These are phyloP conservation scores for Ashbya aceris DNA, from an alignment of 1,139 yeast species.

Conservation along the genomic window DNA sequence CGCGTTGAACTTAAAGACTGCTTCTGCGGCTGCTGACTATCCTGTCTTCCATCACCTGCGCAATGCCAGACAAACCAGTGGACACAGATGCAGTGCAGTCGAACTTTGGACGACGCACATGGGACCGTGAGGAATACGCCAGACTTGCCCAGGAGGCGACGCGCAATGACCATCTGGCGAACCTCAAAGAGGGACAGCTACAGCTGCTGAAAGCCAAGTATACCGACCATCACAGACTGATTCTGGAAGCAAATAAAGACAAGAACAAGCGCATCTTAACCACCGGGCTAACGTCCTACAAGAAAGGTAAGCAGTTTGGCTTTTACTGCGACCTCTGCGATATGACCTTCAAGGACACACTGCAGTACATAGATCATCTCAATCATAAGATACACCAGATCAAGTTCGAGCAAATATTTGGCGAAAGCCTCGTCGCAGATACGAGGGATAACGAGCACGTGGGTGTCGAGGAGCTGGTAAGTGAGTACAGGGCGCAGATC, in stretches of 20 bases:
- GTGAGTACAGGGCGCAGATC: constrained; percentile 19
- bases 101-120: constrained; percentile 52
- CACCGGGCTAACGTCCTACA: constrained; percentile 34
- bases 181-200: constrained; percentile 14
- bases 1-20: no score
- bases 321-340: constrained; percentile 77
- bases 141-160: constrained; percentile 33
- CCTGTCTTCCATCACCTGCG: no score
- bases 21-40: no score
- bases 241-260: constrained; percentile 34
- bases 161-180: constrained; percentile 9
- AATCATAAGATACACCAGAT: constrained; percentile 56
- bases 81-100: constrained; percentile 5
- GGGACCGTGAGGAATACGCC: constrained; percentile 63
- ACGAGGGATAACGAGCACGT: constrained; percentile 31
- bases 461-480: constrained; percentile 30
- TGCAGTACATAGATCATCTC: constrained; percentile 74
- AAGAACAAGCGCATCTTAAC: constrained; percentile 39
- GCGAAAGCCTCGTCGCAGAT: constrained; percentile 22
- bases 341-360: constrained; percentile 68
- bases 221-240: constrained; percentile 16
- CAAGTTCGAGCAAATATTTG: constrained; percentile 31
- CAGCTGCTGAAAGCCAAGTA: constrained; percentile 18
- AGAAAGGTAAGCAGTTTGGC: constrained; percentile 61
- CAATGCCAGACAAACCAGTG: no score